Evolutionary conservation across 2,329 filamentous ascomycete species (phyloP), one percentile per base, ranked within the genome.

Genomic region (Colletotrichum paranaense): DNA sequence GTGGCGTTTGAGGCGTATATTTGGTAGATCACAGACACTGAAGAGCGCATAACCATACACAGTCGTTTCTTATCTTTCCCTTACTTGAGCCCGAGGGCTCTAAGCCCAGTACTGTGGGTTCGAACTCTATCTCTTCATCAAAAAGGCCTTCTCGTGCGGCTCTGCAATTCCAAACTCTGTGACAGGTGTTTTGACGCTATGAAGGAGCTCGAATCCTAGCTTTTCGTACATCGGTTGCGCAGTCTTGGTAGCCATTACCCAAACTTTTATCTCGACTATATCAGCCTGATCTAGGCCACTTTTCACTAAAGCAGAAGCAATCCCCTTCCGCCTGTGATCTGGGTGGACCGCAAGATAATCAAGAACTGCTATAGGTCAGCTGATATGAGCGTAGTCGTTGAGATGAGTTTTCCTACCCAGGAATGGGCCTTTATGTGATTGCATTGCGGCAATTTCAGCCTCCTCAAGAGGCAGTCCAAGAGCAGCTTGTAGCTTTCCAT

Each of bases 191-290:
- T 49, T 26, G 22, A 57, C 60, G 5, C 4, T 65, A 1, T 52
- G 4, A 5, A 69, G 19, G 32, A 56, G 67, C 22, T 69, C 38
- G 22, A 69, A 69, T 1, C 60, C 67, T 4, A 69, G 38, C 28
- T 58, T 69, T 19, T 69, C 60, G 16, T 65, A 69, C 60, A 65
- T 57, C 1, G 46, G 49, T 32, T 65, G 67, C 2, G 59, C 67
- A 8, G 32, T 35, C 35, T 42, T 38, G 0, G 67, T 69, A 8
- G 67, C 32, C 59, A 65, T 58, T 5, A 58, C 67, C 52, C 32
- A 69, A 8, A 65, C 26, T 24, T 69, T 69, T 12, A 69, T 65
- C 30, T 14, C 32, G 4, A 52, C 60, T 6, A 49, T 38, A 38
- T 65, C 32, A 4, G 60, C 60, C 14, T 65, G 32, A 2, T 65